Evolutionary conservation across 2,329 filamentous ascomycete species (phyloP), one percentile per base, ranked within the genome.

Genomic region (Claviceps digitariae): DNA sequence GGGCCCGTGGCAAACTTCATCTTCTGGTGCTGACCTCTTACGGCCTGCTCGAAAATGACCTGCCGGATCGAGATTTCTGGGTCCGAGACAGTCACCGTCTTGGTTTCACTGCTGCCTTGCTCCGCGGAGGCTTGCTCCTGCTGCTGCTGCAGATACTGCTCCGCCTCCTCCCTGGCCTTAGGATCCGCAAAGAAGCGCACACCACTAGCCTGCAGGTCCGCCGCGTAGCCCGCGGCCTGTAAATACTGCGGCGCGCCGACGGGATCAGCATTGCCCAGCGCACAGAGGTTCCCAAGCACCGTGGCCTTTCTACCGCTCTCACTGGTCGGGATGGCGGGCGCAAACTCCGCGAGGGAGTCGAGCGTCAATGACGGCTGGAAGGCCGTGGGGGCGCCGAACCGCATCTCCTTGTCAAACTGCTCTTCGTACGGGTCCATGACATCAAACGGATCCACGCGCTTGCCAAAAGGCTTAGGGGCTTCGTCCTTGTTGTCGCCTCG

Each of bases 11-110:
- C 62, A 51, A 64, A 66, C 58, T 60, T 58, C 41, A 68, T 64
- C 47, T 63, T 59, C 61, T 69, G 66, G 56, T 72, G 64, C 61
- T 66, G 61, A 0, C 71, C 71, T 51, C 60, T 58, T 38, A 73
- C 57, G 20, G 64, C 67, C 40, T 58, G 57, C 25, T 67, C 61
- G 29, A 66, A 44, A 20, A 72, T 62, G 41, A 63, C 64, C 56
- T 63, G 59, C 41, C 62, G 60, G 15, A 72, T 56, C 1, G 63
- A 59, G 54, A 70, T 64, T 49, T 70, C 66, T 1, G 65, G 61
- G 29, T 63, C 63, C 45, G 60, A 56, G 29, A 72, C 62, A 44
- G 68, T 61, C 9, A 27, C 44, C 15, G 31, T 23, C 51, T 54
- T 34, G 10, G 21, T 7, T 27, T 23, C 48, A 12, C 34, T 31